Evolutionary conservation across 1,139 yeast species (phyloP).

Genomic region (Meyerozyma athensensis): DNA sequence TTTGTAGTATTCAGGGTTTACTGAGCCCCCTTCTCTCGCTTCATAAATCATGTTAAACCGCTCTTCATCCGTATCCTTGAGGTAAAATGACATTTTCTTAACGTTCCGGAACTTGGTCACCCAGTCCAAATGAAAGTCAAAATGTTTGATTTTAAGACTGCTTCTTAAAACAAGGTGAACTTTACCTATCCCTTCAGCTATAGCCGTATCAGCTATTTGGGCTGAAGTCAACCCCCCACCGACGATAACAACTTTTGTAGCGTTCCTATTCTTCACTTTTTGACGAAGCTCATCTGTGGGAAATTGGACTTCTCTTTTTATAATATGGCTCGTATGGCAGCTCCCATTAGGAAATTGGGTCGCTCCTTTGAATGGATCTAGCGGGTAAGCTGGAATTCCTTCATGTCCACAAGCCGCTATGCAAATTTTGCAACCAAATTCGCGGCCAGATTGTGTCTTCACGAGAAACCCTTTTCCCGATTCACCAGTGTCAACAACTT

Average conservation of each 20-base stretch:
- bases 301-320: conserved; percentile 21
- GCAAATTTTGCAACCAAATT: conserved; percentile 32
- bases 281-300: conserved; percentile 16
- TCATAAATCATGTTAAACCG: conserved; percentile 36
- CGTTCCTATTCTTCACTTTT: conserved; percentile 13
- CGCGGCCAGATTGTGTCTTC: conserved; percentile 22
- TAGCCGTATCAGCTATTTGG: conserved; percentile 40
- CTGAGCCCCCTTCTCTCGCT: conserved; percentile 46
- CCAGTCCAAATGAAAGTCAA: conserved; percentile 50
- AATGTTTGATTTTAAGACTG: conserved; percentile 41
- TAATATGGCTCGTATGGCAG: conserved; percentile 44
- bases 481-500: conserved; percentile 19
- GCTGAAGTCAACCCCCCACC: conserved; percentile 51
- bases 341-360: conserved; percentile 25
- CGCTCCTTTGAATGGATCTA: conserved; percentile 19
- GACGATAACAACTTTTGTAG: conserved; percentile 31
- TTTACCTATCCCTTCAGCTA: conserved; percentile 24
- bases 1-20: conserved; percentile 44
- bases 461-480: conserved; percentile 28
- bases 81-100: conserved; percentile 33
- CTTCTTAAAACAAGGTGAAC: conserved; percentile 37
- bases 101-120: conserved; percentile 46
- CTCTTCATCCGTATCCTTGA: conserved; percentile 40
- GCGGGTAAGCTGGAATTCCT: conserved; percentile 35
- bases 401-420: conserved; percentile 41